These are phyloP conservation scores for Phytophthora sp. DNA, from an alignment of 352 stramenopile species.

Conservation along the genomic window DNA sequence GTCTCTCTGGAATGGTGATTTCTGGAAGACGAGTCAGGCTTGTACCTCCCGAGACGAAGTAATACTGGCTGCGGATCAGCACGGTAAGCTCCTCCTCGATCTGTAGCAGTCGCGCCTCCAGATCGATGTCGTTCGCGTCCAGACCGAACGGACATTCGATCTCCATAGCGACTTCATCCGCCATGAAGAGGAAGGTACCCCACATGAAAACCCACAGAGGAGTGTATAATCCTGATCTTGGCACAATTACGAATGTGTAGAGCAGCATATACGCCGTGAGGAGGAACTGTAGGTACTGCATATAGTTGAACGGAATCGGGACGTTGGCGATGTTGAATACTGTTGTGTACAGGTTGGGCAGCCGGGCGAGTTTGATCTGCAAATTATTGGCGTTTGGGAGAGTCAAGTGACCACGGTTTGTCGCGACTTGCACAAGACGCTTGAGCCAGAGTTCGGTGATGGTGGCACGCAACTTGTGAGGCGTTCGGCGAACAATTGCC, in stretches of 20 bases:
- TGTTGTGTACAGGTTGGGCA: constrained; percentile 78
- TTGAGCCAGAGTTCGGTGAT: constrained; percentile 86
- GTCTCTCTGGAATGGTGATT: constrained; percentile 5
- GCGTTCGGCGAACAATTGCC: constrained; percentile 63
- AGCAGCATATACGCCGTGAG: constrained; percentile 79
- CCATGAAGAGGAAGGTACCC: constrained; percentile 84
- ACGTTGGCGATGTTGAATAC: constrained; percentile 89
- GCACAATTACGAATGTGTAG: constrained; percentile 88
- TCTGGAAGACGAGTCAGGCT: constrained; percentile 34
- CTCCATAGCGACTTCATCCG: constrained; percentile 83
- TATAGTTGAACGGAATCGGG: constrained; percentile 89
- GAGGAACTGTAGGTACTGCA: constrained; percentile 80
- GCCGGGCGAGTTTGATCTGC: constrained; percentile 68
- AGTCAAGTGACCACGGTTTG: constrained; percentile 63
- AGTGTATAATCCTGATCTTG: constrained; percentile 71
- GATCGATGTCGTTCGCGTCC: constrained; percentile 84
- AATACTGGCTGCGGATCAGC: constrained; percentile 81
- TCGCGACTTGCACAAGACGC: constrained; percentile 69
- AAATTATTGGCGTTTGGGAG: constrained; percentile 61
- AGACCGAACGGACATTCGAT: constrained; percentile 85
- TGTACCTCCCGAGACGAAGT: constrained; percentile 71
- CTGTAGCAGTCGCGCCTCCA: constrained; percentile 71
- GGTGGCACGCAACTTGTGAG: constrained; percentile 73
- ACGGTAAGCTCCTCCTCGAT: constrained; percentile 87
- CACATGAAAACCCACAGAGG: constrained; percentile 83